Conservation (phyloP, 169 alveolate genomes). For the Plasmodium gonderi region DNA sequence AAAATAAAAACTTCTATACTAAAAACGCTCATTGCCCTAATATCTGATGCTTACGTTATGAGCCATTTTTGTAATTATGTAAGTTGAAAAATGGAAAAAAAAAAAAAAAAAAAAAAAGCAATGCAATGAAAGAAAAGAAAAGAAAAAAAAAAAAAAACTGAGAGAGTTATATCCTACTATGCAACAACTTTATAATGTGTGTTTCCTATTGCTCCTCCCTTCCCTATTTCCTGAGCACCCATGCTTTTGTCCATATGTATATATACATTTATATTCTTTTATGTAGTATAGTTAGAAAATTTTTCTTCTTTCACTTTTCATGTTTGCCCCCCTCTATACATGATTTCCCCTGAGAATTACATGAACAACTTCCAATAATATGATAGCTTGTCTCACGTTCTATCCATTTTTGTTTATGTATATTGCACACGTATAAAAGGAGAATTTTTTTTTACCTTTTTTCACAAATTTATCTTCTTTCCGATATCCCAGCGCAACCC, state of each 20-base stretch:
- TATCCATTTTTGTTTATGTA: not conserved
- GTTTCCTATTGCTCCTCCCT: not conserved
- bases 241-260: not conserved
- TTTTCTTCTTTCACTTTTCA: not conserved
- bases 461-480: too few relatives aligned
- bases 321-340: too few relatives aligned
- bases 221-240: conserved; percentile 1
- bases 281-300: not conserved
- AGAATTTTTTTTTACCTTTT: not conserved
- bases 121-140: not conserved
- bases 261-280: not conserved
- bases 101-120: not conserved
- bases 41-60: conserved; percentile 65
- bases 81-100: conserved; percentile 44
- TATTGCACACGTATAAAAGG: not conserved
- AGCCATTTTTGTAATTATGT: conserved; percentile 60
- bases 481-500: too few relatives aligned
- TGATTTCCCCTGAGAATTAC: too few relatives aligned
- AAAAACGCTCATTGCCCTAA: conserved; percentile 56
- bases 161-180: not conserved
- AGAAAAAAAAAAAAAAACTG: not conserved
- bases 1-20: conserved; percentile 61
- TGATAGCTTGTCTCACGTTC: not conserved
- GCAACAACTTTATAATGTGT: too few relatives aligned
- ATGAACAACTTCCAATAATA: too few relatives aligned